phyloP scores from a whole-genome alignment of 2,329 filamentous ascomycete genomes.

The Aspergillus cejpii region DNA sequence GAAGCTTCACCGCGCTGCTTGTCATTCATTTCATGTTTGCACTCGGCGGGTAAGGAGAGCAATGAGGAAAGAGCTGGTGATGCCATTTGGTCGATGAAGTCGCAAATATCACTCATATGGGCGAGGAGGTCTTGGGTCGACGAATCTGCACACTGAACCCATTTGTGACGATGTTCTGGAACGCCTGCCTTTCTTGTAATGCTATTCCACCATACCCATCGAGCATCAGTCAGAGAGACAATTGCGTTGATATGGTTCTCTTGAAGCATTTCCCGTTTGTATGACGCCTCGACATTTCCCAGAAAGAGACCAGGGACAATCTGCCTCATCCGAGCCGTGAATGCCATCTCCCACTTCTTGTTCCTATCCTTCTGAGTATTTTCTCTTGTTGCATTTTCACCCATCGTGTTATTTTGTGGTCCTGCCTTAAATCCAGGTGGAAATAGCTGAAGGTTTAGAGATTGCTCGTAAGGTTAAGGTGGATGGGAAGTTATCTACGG shows the following conservation, averaged over 20 bases:
- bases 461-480: too few relatives aligned
- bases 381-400: background rate
- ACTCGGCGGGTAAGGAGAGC: background rate
- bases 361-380: constrained; percentile 7
- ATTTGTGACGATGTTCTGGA: constrained; percentile 22
- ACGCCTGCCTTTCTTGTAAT: constrained; percentile 19
- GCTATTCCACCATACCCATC: constrained; percentile 18
- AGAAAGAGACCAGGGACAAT: constrained; percentile 24
- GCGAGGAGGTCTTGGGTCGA: constrained; percentile 25
- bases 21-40: background rate
- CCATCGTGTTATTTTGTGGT: background rate
- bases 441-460: too few relatives aligned
- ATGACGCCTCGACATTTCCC: constrained; percentile 21
- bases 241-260: constrained; percentile 20
- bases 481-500: too few relatives aligned
- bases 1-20: background rate
- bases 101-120: constrained; percentile 22
- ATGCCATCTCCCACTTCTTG: constrained; percentile 18
- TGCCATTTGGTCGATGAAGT: constrained; percentile 23
- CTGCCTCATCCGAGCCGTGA: constrained; percentile 15
- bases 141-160: constrained; percentile 25
- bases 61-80: constrained; percentile 11
- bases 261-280: constrained; percentile 18
- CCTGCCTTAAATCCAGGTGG: too few relatives aligned
- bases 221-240: constrained; percentile 19